Percentiles rank a stretch among this genome's conserved stretches.
phyloP scores from a whole-genome alignment of 2,329 filamentous ascomycete species.

The Alternaria rosae region DNA sequence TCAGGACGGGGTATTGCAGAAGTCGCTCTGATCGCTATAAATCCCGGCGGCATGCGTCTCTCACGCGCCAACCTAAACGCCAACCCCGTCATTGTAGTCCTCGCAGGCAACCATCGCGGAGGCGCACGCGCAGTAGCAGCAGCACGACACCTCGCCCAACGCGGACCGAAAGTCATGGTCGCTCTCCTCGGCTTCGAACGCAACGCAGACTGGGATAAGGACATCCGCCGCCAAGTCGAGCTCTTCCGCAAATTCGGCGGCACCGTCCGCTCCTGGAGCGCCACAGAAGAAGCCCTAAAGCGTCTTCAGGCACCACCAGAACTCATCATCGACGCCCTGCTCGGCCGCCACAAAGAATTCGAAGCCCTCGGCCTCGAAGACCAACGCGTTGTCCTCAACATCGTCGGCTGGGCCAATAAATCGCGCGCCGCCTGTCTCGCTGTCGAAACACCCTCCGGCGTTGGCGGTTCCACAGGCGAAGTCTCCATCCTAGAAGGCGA shows the following conservation, averaged over 20 bases:
- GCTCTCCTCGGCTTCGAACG: constrained; percentile 86
- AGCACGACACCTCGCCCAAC: constrained; percentile 84
- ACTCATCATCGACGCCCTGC: constrained; percentile 85
- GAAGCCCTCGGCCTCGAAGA: constrained; percentile 85
- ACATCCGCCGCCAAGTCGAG: constrained; percentile 81
- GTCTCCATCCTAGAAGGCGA: constrained; percentile 72
- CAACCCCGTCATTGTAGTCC: constrained; percentile 70
- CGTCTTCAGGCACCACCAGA: constrained; percentile 71
- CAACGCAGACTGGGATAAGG: constrained; percentile 79
- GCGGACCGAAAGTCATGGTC: constrained; percentile 79
- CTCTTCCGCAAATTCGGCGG: constrained; percentile 86
- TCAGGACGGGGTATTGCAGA: constrained; percentile 88
- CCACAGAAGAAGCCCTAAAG: constrained; percentile 62
- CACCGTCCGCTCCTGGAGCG: constrained; percentile 69
- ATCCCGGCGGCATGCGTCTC: constrained; percentile 65
- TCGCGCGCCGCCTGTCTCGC: constrained; percentile 83
- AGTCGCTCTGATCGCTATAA: constrained; percentile 74
- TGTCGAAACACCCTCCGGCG: constrained; percentile 89
- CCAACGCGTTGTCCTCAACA: constrained; percentile 82
- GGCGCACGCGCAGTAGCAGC: constrained; percentile 85
- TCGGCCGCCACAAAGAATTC: constrained; percentile 86
- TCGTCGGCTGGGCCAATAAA: constrained; percentile 94
- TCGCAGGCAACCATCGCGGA: constrained; percentile 95
- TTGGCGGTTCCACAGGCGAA: constrained; percentile 75
- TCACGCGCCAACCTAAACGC: constrained; percentile 56